These are phyloP conservation scores for Chloroidium sp. DNA, from an alignment of 163 green algal genomes.

Conservation along the genomic window DNA sequence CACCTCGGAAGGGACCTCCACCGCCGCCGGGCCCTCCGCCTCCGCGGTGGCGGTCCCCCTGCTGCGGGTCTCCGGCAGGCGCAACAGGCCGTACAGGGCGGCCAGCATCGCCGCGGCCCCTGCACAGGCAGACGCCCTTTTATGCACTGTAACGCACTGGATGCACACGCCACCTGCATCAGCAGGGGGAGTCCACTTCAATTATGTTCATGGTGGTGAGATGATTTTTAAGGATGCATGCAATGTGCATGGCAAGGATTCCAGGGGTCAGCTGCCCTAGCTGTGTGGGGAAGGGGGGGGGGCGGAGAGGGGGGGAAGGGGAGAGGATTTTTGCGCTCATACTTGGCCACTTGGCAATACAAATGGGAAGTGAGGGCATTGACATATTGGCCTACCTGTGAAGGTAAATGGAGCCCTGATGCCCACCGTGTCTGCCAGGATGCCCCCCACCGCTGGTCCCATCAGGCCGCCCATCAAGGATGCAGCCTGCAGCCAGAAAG, in stretches of 20 bases:
- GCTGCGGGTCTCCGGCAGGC: constrained; percentile 23
- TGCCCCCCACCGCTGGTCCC: constrained; percentile 24
- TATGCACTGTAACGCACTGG: too few relatives aligned
- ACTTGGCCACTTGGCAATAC: too few relatives aligned
- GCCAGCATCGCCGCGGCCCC: constrained; percentile 10
- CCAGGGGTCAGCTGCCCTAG: too few relatives aligned
- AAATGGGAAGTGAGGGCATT: too few relatives aligned
- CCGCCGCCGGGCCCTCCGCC: background rate
- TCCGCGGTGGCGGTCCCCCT: background rate
- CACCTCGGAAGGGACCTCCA: background rate
- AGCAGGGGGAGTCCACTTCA: too few relatives aligned
- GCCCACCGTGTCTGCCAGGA: constrained; percentile 20
- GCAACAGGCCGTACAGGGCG: constrained; percentile 14
- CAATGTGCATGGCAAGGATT: too few relatives aligned
- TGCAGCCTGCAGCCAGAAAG: constrained; percentile 16
- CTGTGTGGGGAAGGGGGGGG: too few relatives aligned
- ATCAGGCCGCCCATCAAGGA: constrained; percentile 24
- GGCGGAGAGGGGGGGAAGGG: too few relatives aligned
- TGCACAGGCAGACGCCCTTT: background rate
- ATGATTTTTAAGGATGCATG: too few relatives aligned
- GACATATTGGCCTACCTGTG: background rate
- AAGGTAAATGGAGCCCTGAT: constrained; percentile 15
- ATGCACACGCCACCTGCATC: too few relatives aligned
- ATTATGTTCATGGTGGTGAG: too few relatives aligned
- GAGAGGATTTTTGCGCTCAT: too few relatives aligned